A percentile compares a stretch with the other conserved stretches of the same genome.
These are phyloP conservation scores for Saitozyma sp. DNA, from an alignment of 768 basidiomycete species.

Conservation along the genomic window DNA sequence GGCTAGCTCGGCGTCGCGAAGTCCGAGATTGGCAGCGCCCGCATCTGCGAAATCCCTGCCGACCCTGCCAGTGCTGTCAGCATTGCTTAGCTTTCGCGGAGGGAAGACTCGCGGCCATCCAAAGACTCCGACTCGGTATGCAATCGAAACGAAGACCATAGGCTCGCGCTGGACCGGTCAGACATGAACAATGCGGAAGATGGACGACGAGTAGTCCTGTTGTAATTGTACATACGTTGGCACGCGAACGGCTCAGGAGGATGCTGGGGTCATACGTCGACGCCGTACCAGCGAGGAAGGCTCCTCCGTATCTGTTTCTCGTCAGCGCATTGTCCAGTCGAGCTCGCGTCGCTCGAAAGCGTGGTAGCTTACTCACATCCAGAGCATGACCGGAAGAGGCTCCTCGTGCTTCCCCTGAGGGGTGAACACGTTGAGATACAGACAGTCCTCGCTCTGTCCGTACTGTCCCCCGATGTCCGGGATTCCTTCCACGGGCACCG, in stretches of 20 bases:
- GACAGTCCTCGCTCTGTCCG: slow-evolving; percentile 1
- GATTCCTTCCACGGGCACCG: neutral
- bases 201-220: too few species aligned
- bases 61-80: neutral
- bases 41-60: slow-evolving; percentile 39
- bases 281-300: too few species aligned
- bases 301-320: too few species aligned
- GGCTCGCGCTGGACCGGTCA: too few species aligned
- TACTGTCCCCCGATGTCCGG: neutral
- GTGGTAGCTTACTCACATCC: too few species aligned
- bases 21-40: neutral
- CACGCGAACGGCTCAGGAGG: slow-evolving; percentile 17
- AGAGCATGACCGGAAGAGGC: too few species aligned
- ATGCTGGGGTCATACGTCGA: slow-evolving; percentile 20
- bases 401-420: neutral
- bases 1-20: neutral
- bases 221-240: too few species aligned
- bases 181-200: too few species aligned
- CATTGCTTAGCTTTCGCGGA: too few species aligned
- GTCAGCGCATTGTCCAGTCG: too few species aligned
- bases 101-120: slow-evolving; percentile 37
- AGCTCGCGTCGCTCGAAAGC: too few species aligned
- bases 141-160: too few species aligned
- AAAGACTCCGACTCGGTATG: slow-evolving; percentile 56
- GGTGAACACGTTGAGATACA: slow-evolving; percentile 2